A percentile compares a stretch with the other conserved stretches of the same genome.
These are phyloP conservation scores for Sclerotinia borealis DNA, from an alignment of 2,329 filamentous ascomycete genomes.

Conservation along the genomic window DNA sequence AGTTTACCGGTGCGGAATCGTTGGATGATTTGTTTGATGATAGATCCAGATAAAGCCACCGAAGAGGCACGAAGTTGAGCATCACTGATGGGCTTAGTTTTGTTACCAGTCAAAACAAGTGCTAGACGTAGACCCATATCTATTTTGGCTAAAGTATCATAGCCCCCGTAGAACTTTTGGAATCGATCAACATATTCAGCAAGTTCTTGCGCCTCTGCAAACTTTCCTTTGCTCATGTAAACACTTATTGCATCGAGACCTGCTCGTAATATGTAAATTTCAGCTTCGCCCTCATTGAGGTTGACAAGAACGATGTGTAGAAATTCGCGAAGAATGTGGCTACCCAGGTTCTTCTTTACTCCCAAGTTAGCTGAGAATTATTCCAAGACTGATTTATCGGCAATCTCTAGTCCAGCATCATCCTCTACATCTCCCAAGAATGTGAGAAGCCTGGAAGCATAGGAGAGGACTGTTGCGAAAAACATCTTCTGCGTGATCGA, in stretches of 20 bases:
- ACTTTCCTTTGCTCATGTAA: conserved; percentile 37
- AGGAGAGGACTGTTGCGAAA: conserved; percentile 35
- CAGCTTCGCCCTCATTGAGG: conserved; percentile 27
- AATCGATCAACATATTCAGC: conserved; percentile 40
- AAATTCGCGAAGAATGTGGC: conserved; percentile 26
- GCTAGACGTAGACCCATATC: conserved; percentile 42
- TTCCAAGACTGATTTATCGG: conserved; percentile 32
- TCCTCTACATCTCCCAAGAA: conserved; percentile 35
- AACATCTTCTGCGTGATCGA: conserved; percentile 36
- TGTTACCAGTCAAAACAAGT: conserved; percentile 39
- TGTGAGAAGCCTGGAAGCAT: conserved; percentile 23
- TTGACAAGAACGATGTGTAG: conserved; percentile 20
- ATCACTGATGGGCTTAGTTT: conserved; percentile 33
- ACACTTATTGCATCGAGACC: conserved; percentile 29
- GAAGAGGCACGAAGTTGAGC: conserved; percentile 33
- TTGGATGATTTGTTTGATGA: conserved; percentile 38
- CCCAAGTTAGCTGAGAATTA: conserved; percentile 32
- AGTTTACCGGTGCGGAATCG: conserved; percentile 39
- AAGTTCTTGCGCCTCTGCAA: conserved; percentile 38
- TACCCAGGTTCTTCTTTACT: conserved; percentile 30
- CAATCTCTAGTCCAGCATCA: conserved; percentile 34
- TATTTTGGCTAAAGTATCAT: conserved; percentile 36
- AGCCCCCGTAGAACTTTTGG: conserved; percentile 37
- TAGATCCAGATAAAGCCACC: conserved; percentile 35
- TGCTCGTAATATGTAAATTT: conserved; percentile 37